Conservation (phyloP, 306 rosid genomes). For the Arachis hypogaea region DNA sequence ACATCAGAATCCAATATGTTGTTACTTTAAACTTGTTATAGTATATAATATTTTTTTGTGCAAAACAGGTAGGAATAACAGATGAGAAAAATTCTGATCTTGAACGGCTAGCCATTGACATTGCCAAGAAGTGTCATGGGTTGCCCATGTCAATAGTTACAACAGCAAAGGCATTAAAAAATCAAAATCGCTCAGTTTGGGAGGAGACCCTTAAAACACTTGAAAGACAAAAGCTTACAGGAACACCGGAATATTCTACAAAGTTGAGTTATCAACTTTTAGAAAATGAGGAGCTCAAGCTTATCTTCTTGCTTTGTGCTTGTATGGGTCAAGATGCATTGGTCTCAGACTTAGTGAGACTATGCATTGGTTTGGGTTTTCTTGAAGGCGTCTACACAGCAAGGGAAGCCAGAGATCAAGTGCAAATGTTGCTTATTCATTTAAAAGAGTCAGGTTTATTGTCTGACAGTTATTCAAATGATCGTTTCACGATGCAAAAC, state of each 20-base stretch:
- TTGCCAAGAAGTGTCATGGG: not conserved
- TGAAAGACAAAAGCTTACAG: not conserved
- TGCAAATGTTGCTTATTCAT: not conserved
- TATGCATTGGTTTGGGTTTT: constrained; percentile 4
- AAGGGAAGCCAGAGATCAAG: not conserved
- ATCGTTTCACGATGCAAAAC: not conserved
- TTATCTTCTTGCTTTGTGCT: constrained; percentile 5
- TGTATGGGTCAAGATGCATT: not conserved
- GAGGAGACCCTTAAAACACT: not conserved
- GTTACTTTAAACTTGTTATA: too few species aligned
- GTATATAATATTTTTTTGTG: too few species aligned
- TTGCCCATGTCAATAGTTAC: not conserved
- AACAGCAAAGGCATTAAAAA: not conserved
- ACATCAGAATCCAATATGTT: too few species aligned
- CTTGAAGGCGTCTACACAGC: not conserved
- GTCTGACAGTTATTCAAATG: not conserved
- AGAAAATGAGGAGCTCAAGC: constrained; percentile 2
- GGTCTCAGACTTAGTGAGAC: not conserved
- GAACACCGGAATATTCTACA: not conserved
- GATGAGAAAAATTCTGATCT: not conserved
- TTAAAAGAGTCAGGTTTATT: not conserved
- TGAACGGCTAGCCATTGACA: not conserved
- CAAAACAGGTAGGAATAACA: too few species aligned
- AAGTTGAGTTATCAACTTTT: not conserved
- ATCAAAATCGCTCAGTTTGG: not conserved